Base-by-base conservation (phyloP, 2,329 filamentous ascomycete genomes). In the Eutypella sp. region DNA sequence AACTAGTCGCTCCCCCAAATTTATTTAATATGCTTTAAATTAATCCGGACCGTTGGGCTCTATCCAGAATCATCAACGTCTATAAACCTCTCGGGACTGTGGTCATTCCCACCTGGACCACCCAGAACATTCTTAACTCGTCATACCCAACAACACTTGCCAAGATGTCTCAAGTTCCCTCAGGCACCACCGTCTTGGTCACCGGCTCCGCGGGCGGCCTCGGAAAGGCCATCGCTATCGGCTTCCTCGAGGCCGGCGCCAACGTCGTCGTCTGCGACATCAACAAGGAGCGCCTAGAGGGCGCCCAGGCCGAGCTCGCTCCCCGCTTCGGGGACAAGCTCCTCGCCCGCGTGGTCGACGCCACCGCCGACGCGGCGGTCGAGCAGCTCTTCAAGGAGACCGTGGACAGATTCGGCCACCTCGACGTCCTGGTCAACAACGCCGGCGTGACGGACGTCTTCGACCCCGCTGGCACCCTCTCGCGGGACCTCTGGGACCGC, bases 401-500 rank as follows among this genome's bases (percentile, higher is more conserved):
- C 1, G 11, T 54, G 1, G 24, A 47, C 9, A 49, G 51, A 22
- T 56, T 56, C 45, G 49, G 51, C 16, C 49, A 47, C 13, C 47
- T 55, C 16, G 49, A 55, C 29, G 43, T 55, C 2, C 15, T 48
- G 5, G 47, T 48, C 27, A 48, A 48, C 22, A 48, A 48, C 20
- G 51, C 53, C 27, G 53, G 47, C 45, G 52, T 54, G 46, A 38
- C 41, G 37, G 51, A 55, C 40, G 49, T 42, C 16, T 76, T 74
- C 48, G 68, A 67, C 31, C 63, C 65, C 9, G 73, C 73, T 0
- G 78, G 72, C 9, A 64, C 67, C 11, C 60, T 73, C 43, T 68
- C 72, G 20, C 68, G 67, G 46, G 61, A 59, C 3, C 54, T 70
- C 4, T 82, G 76, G 77, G 70, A 81, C 47, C 64, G 63, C 4